Base-by-base conservation (phyloP, 352 stramenopile genomes). In the Hyphochytrium catenoides region DNA sequence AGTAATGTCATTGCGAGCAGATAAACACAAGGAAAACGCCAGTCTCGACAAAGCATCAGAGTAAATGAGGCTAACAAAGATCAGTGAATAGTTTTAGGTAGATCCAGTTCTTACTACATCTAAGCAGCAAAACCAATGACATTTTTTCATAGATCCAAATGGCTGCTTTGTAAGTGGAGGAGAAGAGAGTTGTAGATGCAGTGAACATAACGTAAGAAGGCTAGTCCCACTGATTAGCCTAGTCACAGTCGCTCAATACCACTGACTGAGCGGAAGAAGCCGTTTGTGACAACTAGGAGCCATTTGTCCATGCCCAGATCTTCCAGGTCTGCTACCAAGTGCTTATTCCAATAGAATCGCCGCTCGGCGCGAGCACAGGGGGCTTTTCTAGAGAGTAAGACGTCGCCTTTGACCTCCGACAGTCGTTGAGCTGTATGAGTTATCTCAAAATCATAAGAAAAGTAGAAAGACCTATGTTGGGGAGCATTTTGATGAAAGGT, bases 301-400 rank as follows among this genome's bases (percentile, higher is more conserved):
- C 61, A 74, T 28, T 62, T 54, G 43, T 64, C 44, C 9, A 70
- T 41, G 26, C 63, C 46, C 18, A 54, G 27, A 9, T 61, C 48
- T 17, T 32, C 17, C 8, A 74, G 34, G n/a, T n/a, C n/a, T n/a
- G n/a, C n/a, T n/a, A n/a, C n/a, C 41, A 74, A 46, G 7, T 56
- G 58, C 51, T 85, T 66, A 56, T 93, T 93, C 75, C 75, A 93
- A 55, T 88, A 90, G 47, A 93, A 93, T 21, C 75, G 59, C 17
- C 68, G 52, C 48, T 91, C 74, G n/a, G 67, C 65, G 51, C 44
- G 65, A 46, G 48, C 53, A 57, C 23, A 68, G 40, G 3, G 43
- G 28, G 18, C 28, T 5, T 2, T 5, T 2, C 28, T 16, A 18
- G 20, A 20, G 28, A 32, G 5, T 16, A 20, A 20, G 28, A 32